Evolutionary conservation across 129 eudicot genomes (phyloP).

Genomic region (Pulicaria dysenterica): DNA sequence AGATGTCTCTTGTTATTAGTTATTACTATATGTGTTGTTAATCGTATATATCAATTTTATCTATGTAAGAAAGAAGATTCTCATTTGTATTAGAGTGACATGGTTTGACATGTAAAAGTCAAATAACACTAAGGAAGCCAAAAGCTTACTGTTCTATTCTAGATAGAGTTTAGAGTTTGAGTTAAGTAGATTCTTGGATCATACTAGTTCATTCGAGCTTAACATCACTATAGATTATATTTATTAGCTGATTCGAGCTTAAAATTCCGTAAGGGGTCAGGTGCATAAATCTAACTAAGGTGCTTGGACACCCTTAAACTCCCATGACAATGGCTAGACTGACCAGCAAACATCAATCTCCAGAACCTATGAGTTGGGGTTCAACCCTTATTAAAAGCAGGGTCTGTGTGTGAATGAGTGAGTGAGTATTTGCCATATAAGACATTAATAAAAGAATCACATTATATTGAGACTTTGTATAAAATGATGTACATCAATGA

Average conservation of each 20-base stretch:
- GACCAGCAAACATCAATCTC: too few species aligned
- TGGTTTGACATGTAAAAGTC: background rate
- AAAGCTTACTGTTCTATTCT: background rate
- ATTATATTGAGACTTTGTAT: background rate
- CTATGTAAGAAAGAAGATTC: background rate
- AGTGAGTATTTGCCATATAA: too few species aligned
- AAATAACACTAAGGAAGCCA: background rate
- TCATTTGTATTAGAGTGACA: background rate
- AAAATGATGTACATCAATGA: background rate
- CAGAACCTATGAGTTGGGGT: too few species aligned
- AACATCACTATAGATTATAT: too few species aligned
- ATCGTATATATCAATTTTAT: background rate
- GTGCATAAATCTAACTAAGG: too few species aligned
- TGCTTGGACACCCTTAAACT: too few species aligned
- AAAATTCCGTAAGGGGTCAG: too few species aligned
- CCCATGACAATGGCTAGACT: too few species aligned
- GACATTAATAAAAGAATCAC: background rate
- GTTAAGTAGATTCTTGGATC: background rate
- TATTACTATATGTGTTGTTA: background rate
- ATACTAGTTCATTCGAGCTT: too few species aligned
- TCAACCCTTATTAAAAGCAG: too few species aligned
- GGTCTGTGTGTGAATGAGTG: too few species aligned
- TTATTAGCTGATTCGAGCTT: too few species aligned
- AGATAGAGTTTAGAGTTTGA: background rate
- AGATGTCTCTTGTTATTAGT: background rate